Evolutionary conservation across 305 asterid genomes (phyloP).

Genomic region (Fraxinus angustifolia): DNA sequence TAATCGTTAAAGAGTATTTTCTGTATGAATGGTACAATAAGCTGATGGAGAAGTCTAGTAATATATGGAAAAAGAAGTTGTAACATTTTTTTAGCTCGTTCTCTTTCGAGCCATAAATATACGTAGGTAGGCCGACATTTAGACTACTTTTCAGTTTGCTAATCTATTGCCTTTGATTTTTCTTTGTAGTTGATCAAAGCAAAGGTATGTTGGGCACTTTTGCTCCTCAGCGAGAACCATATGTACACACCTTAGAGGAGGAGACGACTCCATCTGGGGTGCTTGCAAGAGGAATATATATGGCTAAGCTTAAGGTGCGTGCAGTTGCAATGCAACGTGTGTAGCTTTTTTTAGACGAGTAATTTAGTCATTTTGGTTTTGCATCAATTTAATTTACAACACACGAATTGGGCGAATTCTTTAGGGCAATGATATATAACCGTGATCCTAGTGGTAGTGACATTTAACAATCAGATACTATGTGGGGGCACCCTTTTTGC

Average conservation of each 20-base stretch:
- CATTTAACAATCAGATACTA: neutral
- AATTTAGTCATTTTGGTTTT: neutral
- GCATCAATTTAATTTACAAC: neutral
- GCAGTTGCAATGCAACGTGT: neutral
- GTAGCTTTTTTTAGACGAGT: neutral
- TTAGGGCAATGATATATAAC: neutral
- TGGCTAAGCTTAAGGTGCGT: constrained; percentile 63
- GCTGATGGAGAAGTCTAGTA: neutral
- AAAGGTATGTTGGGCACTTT: constrained; percentile 81
- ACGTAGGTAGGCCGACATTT: neutral
- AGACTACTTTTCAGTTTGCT: neutral
- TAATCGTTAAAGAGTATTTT: neutral
- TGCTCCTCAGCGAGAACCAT: constrained; percentile 67
- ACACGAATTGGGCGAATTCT: neutral
- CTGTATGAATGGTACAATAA: neutral
- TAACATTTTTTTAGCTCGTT: neutral
- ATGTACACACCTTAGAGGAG: constrained; percentile 56
- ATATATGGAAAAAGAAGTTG: neutral
- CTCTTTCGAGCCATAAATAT: neutral
- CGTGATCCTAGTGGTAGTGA: neutral
- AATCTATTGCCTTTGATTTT: constrained; percentile 13
- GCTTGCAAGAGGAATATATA: constrained; percentile 72
- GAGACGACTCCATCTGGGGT: constrained; percentile 79
- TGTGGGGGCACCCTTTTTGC: neutral
- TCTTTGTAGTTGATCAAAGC: constrained; percentile 57